Base-by-base conservation (phyloP, 2,329 filamentous ascomycete genomes). In the Trichoderma citrinoviride region DNA sequence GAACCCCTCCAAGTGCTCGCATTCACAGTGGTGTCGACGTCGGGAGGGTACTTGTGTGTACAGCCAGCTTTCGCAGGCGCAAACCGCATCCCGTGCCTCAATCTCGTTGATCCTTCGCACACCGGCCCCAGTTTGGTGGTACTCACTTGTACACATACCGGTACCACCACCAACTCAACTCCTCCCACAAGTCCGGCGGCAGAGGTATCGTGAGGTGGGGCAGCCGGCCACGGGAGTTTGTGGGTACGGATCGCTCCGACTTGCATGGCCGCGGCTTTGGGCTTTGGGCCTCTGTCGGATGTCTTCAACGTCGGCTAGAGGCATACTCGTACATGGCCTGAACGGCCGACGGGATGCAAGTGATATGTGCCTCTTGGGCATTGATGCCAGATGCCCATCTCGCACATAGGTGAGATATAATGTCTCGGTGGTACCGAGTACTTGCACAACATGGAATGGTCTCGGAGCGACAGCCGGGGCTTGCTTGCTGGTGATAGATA, bases 241-340 rank as follows among this genome's bases (percentile, higher is more conserved):
- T 66, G 64, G 64, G 64, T 66, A 66, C 64, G 64, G 64, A 66
- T 66, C 64, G 64, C 64, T 66, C 64, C 64, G 57, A 63, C 58
- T 49, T 64, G 64, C 64, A 66, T 63, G 60, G 23, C 27, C 44
- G 64, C 50, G 47, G 55, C 41, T 37, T 29, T 64, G 52, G 41
- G 44, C 21, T 14, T 44, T 49, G 27, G 53, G 25, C 55, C 5
- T 54, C 43, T 62, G 60, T 62, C 60, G 60, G 60, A 62, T 62
- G 49, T 62, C 60, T 29, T 62, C 60, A 62, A 19, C 49, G 46
- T 52, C 46, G 54, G 53, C 54, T 57, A 57, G 43, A 21, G 52
- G 61, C 53, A 49, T 37, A 25, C 33, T 37, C 33, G 33, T 37
- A 37, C 33, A 37, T 37, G 12, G 5, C 3, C 49, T 53, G 49